phyloP scores from a whole-genome alignment of 306 rosid genomes.

The Abrus pulchellus region DNA sequence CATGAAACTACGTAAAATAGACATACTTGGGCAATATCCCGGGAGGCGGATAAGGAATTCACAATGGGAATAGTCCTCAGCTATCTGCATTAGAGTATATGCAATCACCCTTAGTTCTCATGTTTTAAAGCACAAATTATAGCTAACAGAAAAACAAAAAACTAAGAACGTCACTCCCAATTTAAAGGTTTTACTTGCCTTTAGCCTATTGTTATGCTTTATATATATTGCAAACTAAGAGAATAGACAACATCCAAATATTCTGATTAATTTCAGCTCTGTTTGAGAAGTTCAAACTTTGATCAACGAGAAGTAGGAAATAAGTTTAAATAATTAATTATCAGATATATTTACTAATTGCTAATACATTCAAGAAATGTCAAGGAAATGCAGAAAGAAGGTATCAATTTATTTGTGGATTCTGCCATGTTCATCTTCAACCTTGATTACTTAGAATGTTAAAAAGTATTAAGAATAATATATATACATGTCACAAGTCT shows the following conservation, averaged over 20 bases:
- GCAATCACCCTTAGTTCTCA: constrained; percentile 34
- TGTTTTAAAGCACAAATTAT: constrained; percentile 32
- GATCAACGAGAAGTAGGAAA: constrained; percentile 12
- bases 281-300: constrained; percentile 5
- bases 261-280: not conserved
- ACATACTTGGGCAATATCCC: constrained; percentile 96
- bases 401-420: constrained; percentile 13
- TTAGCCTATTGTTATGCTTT: constrained; percentile 23
- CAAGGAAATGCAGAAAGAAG: not conserved
- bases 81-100: constrained; percentile 66
- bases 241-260: constrained; percentile 15
- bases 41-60: constrained; percentile 98
- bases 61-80: constrained; percentile 97
- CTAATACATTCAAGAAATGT: constrained; percentile 14
- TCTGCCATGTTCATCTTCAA: constrained; percentile 16
- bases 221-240: constrained; percentile 5
- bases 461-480: constrained; percentile 9
- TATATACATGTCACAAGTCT: constrained; percentile 22
- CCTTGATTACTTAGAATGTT: not conserved
- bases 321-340: not conserved
- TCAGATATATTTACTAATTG: constrained; percentile 11
- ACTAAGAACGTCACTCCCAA: constrained; percentile 19
- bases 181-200: constrained; percentile 14
- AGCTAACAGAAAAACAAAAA: constrained; percentile 20
- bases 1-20: constrained; percentile 6